These are phyloP conservation scores for Kluyveromyces sp. DNA, from an alignment of 1,139 yeast genomes.

Conservation along the genomic window DNA sequence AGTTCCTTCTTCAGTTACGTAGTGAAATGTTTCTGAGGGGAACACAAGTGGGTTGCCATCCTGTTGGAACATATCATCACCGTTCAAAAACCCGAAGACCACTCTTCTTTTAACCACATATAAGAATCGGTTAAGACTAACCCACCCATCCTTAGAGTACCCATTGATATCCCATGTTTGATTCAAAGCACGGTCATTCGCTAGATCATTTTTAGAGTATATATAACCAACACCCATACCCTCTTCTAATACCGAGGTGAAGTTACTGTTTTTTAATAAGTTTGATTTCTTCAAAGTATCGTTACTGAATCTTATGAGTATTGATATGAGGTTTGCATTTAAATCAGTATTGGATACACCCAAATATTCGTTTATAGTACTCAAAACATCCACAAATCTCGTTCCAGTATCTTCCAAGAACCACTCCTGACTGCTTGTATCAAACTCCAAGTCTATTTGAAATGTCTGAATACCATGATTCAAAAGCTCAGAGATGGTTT, in stretches of 20 bases:
- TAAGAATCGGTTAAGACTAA: slow-evolving; percentile 40
- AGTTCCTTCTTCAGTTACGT: slow-evolving; percentile 16
- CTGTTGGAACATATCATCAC: slow-evolving; percentile 8
- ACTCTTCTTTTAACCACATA: slow-evolving; percentile 38
- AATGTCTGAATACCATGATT: slow-evolving; percentile 46
- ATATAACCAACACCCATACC: slow-evolving; percentile 16
- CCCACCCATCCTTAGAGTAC: slow-evolving; percentile 28
- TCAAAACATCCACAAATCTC: slow-evolving; percentile 36
- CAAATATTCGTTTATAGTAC: slow-evolving; percentile 35
- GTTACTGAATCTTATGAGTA: slow-evolving; percentile 43
- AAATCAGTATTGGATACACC: slow-evolving; percentile 46
- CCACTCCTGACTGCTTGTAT: slow-evolving; percentile 38
- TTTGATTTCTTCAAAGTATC: slow-evolving; percentile 11
- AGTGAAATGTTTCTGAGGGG: slow-evolving; percentile 12
- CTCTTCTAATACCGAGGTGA: slow-evolving; percentile 13
- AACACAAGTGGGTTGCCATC: slow-evolving; percentile 10
- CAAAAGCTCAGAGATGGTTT: slow-evolving; percentile 35
- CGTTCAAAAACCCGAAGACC: slow-evolving; percentile 11
- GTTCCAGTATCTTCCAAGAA: slow-evolving; percentile 45
- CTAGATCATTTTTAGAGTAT: slow-evolving; percentile 32
- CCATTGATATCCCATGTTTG: slow-evolving; percentile 18
- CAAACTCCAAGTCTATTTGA: slow-evolving; percentile 58
- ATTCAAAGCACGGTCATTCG: slow-evolving; percentile 20
- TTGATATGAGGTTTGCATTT: slow-evolving; percentile 45
- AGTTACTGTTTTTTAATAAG: slow-evolving; percentile 10